phyloP scores from a whole-genome alignment of 2,329 filamentous ascomycete species.

The Neonectria hederae region DNA sequence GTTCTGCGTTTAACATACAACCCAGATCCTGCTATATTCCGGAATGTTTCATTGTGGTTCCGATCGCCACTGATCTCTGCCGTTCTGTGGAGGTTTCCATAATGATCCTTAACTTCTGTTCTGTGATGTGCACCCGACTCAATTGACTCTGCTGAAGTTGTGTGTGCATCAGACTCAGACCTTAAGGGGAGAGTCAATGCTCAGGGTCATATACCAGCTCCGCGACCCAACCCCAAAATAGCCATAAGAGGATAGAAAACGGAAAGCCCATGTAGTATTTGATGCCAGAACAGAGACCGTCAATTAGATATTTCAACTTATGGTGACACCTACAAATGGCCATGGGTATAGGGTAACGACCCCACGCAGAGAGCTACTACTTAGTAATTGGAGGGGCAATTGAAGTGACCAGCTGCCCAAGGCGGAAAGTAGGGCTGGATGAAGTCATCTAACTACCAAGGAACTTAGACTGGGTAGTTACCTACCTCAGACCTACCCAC shows the following conservation, averaged over 20 bases:
- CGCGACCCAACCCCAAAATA: not conserved
- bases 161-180: too few relatives aligned
- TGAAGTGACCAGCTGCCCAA: slow-evolving; percentile 26
- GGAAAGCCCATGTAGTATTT: not conserved
- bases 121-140: too few relatives aligned
- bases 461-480: too few relatives aligned
- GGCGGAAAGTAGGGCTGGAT: slow-evolving; percentile 37
- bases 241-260: not conserved
- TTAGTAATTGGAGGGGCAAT: slow-evolving; percentile 15
- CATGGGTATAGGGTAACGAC: slow-evolving; percentile 29
- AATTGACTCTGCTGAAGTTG: too few relatives aligned
- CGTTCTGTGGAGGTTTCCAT: too few relatives aligned
- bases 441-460: slow-evolving; percentile 42
- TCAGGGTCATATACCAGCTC: too few relatives aligned
- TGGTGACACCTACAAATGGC: not conserved
- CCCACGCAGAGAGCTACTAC: too few relatives aligned
- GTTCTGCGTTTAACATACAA: not conserved
- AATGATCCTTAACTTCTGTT: not conserved
- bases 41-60: not conserved
- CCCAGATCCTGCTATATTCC: not conserved
- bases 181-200: not conserved
- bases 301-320: not conserved
- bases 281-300: not conserved
- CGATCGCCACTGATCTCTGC: not conserved
- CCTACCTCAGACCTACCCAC: too few relatives aligned